Base-by-base conservation (phyloP, 257 asterid genomes). In the Nicotiana benthamiana region DNA sequence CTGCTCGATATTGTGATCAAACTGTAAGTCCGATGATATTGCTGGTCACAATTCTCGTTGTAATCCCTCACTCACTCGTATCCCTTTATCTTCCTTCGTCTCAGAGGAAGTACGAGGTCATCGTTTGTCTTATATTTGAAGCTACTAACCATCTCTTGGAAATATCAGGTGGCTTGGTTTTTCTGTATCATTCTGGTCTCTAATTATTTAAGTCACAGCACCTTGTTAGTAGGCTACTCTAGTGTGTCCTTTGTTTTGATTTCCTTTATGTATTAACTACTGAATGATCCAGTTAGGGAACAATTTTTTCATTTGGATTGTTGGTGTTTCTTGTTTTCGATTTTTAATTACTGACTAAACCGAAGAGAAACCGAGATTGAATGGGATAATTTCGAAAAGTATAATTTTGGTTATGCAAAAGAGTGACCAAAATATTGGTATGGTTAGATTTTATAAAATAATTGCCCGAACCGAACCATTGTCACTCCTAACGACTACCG, bases 91-190 rank as follows among this genome's bases (percentile, higher is more conserved):
- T 54, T 17, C 61, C 61, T 54, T 54, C 16, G 40, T 46, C 77
- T 72, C 22, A 2, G 60, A 72, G 22, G 77, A 72, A 72, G 77
- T 46, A 46, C 36, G 1, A 46, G 77, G 77, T 7, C 13, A n/a
- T 46, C 22, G 7, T 72, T 18, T 46, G 24, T 46, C 77, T 46
- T 72, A 46, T 43, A 46, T 43, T 72, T 1, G 22, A 28, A 72
- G 46, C 60, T 72, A 72, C 77, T 43, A 72, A 72, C 40, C 15
- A 72, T 72, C 77, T 8, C 77, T 72, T 30, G 12, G 72, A 82
- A 85, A 85, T 82, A 77, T 83, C 28, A 63, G 84, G 89, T 80
- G 90, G 93, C 87, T 86, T 78, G 60, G 77, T 72, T 72, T 70
- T 43, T 24, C 20, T 72, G 77, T 72, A 46, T 72, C 26, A 72